Base-by-base conservation (phyloP, 257 asterid species). In the Sherardia arvensis region DNA sequence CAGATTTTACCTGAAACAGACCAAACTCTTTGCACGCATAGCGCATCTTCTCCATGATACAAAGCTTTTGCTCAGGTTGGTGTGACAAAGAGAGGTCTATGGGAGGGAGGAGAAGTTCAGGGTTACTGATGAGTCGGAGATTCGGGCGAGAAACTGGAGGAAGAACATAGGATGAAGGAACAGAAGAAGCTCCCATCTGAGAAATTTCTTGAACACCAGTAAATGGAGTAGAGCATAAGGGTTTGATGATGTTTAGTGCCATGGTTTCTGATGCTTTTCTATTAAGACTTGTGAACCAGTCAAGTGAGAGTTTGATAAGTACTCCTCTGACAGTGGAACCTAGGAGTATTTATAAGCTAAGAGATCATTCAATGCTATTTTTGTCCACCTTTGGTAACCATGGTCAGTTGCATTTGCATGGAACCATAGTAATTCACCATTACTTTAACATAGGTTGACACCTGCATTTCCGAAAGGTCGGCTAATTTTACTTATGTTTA, bases 121-220 rank as follows among this genome's bases (percentile, higher is more conserved):
- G 22, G 12, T 27, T 17, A 14, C 7, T 27, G 38, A 56, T 25
- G 3, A 11, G 72, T 18, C 56, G 14, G 8, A 23, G 21, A 62
- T 61, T 61, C 3, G 73, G 73, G 27, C 73, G 68, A 25, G 53
- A 32, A n/a, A 27, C 26, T 7, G 64, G 73, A 26, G 73, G 73
- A 34, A 61, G 73, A 51, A 61, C 8, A 5, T 61, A 61, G 15
- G 53, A 5, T 53, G 20, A 8, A 7, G 73, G 73, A 26, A 69
- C 73, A 18, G 11, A n/a, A 36, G 67, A 23, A 53, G 10, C 64
- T 15, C 73, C 68, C 34, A 4, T 69, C 47, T 61, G 49, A 25
- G 55, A 26, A 36, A 61, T 66, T 53, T 61, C 43, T 11, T 7
- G 17, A 30, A n/a, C 68, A 25, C 26, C 27, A 4, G 45, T 69